Conservation (phyloP, 306 rosid genomes). For the Mimosa bimucronata region DNA sequence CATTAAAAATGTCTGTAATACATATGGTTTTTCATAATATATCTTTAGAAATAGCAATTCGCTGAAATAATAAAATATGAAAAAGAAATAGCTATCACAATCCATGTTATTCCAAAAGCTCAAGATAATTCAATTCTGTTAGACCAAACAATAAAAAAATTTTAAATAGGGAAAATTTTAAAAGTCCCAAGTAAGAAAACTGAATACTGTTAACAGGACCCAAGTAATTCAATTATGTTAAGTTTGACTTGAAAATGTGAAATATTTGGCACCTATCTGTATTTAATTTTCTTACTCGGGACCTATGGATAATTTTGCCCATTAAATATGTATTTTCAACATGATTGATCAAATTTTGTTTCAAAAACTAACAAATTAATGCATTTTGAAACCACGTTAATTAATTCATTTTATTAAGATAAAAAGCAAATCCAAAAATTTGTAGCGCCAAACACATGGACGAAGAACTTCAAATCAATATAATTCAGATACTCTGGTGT, state of each 20-base stretch:
- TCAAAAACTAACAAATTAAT: background rate
- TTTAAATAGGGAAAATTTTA: background rate
- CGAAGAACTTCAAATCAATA: background rate
- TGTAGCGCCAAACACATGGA: background rate
- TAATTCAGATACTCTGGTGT: background rate
- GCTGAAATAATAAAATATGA: background rate
- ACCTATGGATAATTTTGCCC: background rate
- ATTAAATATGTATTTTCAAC: background rate
- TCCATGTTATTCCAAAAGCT: constrained; percentile 7
- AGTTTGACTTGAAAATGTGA: background rate
- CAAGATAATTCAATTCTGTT: background rate
- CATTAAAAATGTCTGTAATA: background rate
- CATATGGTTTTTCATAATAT: background rate
- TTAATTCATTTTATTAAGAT: background rate
- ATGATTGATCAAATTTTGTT: background rate
- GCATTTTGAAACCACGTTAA: background rate
- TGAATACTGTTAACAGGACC: background rate
- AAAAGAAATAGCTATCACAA: background rate
- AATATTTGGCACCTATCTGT: no score
- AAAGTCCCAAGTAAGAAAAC: background rate
- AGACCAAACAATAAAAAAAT: background rate
- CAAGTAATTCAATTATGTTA: background rate
- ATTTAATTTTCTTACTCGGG: background rate
- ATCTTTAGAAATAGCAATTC: background rate
- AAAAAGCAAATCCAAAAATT: background rate